Percentiles rank a stretch among this genome's conserved stretches.
phyloP scores from a whole-genome alignment of 768 basidiomycete species.

The Phylloporus rhodoxanthus region DNA sequence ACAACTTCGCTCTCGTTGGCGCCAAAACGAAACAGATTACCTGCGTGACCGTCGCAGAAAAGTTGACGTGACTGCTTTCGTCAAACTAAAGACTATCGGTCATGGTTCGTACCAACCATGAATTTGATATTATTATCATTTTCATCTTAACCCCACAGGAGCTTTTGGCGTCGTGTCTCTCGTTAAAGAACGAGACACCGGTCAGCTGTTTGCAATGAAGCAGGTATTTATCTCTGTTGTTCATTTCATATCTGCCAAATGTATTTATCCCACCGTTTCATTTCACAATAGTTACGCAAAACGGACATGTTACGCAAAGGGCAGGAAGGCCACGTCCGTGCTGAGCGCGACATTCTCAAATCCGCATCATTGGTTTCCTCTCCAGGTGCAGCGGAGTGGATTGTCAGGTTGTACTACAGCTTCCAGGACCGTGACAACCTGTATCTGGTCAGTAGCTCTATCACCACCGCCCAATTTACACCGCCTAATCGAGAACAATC shows the following conservation, averaged over 20 bases:
- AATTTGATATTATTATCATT: slow-evolving; percentile 21
- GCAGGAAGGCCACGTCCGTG: slow-evolving; percentile 95
- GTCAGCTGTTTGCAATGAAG: slow-evolving; percentile 92
- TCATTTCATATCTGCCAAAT: slow-evolving; percentile 26
- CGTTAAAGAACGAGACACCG: slow-evolving; percentile 74
- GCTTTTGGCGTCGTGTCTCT: slow-evolving; percentile 96
- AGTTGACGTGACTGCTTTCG: slow-evolving; percentile 80
- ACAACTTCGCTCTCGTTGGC: slow-evolving; percentile 67
- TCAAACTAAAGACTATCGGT: slow-evolving; percentile 88
- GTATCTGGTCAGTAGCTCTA: slow-evolving; percentile 69
- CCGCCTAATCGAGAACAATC: slow-evolving; percentile 24
- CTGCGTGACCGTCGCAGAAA: slow-evolving; percentile 78
- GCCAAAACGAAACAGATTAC: slow-evolving; percentile 84
- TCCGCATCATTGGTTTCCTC: slow-evolving; percentile 79
- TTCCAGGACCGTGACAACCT: slow-evolving; percentile 94
- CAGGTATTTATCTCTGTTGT: slow-evolving; percentile 50
- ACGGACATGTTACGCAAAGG: slow-evolving; percentile 93
- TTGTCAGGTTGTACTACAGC: slow-evolving; percentile 87
- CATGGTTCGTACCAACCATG: slow-evolving; percentile 55
- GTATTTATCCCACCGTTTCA: slow-evolving; percentile 20
- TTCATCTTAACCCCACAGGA: slow-evolving; percentile 44
- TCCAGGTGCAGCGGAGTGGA: slow-evolving; percentile 81
- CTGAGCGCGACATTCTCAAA: slow-evolving; percentile 90
- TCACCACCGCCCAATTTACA: slow-evolving; percentile 22
- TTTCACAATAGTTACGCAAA: slow-evolving; percentile 61